These are phyloP conservation scores for Byssochlamys sp. DNA, from an alignment of 2,329 filamentous ascomycete species.

Conservation along the genomic window DNA sequence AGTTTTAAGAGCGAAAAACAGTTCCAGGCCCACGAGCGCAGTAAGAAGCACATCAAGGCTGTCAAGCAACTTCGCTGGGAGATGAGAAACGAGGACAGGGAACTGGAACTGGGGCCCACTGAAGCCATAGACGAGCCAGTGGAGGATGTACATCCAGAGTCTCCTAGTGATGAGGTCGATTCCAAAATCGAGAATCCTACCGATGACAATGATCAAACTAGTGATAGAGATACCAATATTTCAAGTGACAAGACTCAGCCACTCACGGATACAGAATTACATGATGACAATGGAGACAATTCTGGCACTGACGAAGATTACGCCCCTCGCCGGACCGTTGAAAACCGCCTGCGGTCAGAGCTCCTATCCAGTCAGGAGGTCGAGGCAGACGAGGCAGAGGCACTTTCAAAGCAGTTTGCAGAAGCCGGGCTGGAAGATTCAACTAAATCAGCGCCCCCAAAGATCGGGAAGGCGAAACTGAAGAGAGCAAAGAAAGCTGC, in stretches of 20 bases:
- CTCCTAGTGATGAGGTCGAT: not conserved
- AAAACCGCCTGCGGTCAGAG: constrained; percentile 25
- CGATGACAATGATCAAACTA: not conserved
- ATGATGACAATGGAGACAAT: not conserved
- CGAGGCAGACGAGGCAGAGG: constrained; percentile 6
- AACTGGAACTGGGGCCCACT: constrained; percentile 23
- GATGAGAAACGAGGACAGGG: constrained; percentile 70
- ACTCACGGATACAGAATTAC: not conserved
- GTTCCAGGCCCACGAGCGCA: constrained; percentile 82
- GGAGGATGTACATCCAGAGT: not conserved
- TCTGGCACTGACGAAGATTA: constrained; percentile 31
- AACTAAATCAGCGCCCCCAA: constrained; percentile 15
- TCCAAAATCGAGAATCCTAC: not conserved
- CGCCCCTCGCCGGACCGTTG: constrained; percentile 32
- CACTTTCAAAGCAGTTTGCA: constrained; percentile 10
- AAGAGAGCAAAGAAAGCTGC: constrained; percentile 43
- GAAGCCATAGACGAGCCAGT: not conserved
- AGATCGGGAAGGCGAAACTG: constrained; percentile 45
- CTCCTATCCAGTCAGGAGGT: constrained; percentile 6
- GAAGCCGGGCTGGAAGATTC: constrained; percentile 10
- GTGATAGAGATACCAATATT: not conserved
- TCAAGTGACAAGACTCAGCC: not conserved
- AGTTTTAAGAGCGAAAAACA: constrained; percentile 84
- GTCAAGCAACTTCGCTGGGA: constrained; percentile 68
- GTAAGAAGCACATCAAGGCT: constrained; percentile 89